phyloP scores from a whole-genome alignment of 768 basidiomycete species.

The Leccinum disarticulatum region DNA sequence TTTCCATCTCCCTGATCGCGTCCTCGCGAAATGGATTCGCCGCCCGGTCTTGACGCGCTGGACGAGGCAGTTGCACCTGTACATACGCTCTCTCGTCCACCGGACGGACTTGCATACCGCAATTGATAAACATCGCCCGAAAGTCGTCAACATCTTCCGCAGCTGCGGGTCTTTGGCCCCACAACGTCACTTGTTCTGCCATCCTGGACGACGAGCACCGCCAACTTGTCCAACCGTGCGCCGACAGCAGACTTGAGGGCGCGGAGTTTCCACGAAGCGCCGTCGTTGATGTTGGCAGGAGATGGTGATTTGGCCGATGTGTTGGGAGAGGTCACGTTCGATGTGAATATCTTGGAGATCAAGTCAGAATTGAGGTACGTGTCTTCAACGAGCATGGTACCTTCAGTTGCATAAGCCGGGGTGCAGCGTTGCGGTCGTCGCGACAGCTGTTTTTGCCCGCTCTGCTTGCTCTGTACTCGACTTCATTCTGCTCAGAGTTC shows the following conservation, averaged over 20 bases:
- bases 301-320: slow-evolving; percentile 28
- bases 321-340: slow-evolving; percentile 19
- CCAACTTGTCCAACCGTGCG: slow-evolving; percentile 59
- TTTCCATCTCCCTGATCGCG: slow-evolving; percentile 40
- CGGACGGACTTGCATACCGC: slow-evolving; percentile 55
- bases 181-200: slow-evolving; percentile 53
- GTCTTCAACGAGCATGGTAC: slow-evolving; percentile 8
- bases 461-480: slow-evolving; percentile 88
- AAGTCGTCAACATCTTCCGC: slow-evolving; percentile 47
- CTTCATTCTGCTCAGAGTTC: slow-evolving; percentile 92
- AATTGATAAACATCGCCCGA: slow-evolving; percentile 53
- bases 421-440: slow-evolving; percentile 6
- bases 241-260: slow-evolving; percentile 59
- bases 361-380: background rate
- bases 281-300: slow-evolving; percentile 33
- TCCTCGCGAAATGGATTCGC: slow-evolving; percentile 50
- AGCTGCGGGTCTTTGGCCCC: slow-evolving; percentile 51
- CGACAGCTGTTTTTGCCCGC: slow-evolving; percentile 50
- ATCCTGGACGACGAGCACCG: slow-evolving; percentile 66
- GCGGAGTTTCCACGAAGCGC: slow-evolving; percentile 53
- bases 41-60: slow-evolving; percentile 39
- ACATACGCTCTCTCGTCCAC: slow-evolving; percentile 30
- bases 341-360: slow-evolving; percentile 17
- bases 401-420: slow-evolving; percentile 15
- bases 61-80: slow-evolving; percentile 46